A percentile compares a stretch with the other conserved stretches of the same genome.
Conservation (phyloP, 306 rosid species). For the Herpetospermum pedunculosum region DNA sequence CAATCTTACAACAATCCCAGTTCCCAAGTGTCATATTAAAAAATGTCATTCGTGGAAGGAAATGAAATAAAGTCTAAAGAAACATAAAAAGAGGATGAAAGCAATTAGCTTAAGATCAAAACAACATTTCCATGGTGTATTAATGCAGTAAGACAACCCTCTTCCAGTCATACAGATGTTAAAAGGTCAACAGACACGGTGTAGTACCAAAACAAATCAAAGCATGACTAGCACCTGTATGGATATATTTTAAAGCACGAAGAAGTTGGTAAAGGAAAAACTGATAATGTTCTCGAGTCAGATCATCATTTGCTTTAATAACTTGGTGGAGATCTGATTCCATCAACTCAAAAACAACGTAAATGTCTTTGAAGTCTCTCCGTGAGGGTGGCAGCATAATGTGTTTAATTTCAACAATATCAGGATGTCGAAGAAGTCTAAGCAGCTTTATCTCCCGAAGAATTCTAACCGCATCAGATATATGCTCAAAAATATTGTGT, state of each 20-base stretch:
- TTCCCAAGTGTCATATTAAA: background rate
- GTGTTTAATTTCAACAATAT: slow-evolving; percentile 93
- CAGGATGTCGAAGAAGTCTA: slow-evolving; percentile 88
- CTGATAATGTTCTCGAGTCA: slow-evolving; percentile 88
- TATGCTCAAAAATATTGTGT: slow-evolving; percentile 85
- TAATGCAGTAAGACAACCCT: background rate
- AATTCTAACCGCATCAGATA: slow-evolving; percentile 94
- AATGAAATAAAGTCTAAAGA: background rate
- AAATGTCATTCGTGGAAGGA: background rate
- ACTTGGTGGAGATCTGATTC: slow-evolving; percentile 99
- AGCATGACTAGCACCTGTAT: slow-evolving; percentile 42
- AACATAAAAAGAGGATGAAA: background rate
- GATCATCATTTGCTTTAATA: slow-evolving; percentile 81
- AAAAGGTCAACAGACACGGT: background rate
- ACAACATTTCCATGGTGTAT: background rate
- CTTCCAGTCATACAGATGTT: background rate
- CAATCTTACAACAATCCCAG: background rate
- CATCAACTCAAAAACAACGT: slow-evolving; percentile 92
- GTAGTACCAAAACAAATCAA: background rate
- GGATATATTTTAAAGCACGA: slow-evolving; percentile 94
- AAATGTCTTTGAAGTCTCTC: slow-evolving; percentile 80
- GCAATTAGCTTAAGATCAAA: background rate
- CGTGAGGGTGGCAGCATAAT: slow-evolving; percentile 87
- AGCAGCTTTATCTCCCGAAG: slow-evolving; percentile 97
- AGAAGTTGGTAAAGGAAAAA: slow-evolving; percentile 93